Conservation (phyloP, 495 filamentous ascomycete species). For the Penicillium cataractarum region DNA sequence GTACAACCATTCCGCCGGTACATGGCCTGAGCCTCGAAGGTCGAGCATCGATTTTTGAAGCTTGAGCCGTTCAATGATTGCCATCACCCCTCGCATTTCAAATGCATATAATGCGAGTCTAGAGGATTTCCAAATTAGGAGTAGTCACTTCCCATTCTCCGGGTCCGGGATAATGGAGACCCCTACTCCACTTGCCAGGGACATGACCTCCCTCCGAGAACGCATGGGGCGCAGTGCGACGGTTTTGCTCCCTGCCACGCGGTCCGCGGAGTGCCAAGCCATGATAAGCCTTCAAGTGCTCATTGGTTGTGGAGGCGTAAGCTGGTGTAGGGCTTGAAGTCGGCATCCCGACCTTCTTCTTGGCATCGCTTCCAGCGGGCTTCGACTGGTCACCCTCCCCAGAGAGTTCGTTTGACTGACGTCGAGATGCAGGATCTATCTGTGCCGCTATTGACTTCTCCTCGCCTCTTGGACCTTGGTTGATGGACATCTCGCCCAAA, state of each 20-base stretch:
- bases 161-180: slow-evolving; percentile 1
- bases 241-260: slow-evolving; percentile 9
- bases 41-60: background rate
- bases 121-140: background rate
- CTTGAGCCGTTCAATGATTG: slow-evolving; percentile 12
- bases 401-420: slow-evolving; percentile 3
- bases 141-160: background rate
- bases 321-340: background rate
- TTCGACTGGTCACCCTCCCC: background rate
- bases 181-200: slow-evolving; percentile 14
- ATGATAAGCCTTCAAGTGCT: slow-evolving; percentile 33
- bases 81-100: slow-evolving; percentile 11
- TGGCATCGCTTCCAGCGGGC: slow-evolving; percentile 9
- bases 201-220: slow-evolving; percentile 10
- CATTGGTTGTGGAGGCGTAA: slow-evolving; percentile 28
- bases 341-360: slow-evolving; percentile 29
- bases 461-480: slow-evolving; percentile 1
- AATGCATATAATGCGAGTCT: background rate
- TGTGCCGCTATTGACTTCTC: slow-evolving; percentile 15
- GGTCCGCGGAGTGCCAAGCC: slow-evolving; percentile 19
- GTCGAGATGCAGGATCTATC: slow-evolving; percentile 7
- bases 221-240: slow-evolving; percentile 19
- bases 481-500: background rate
- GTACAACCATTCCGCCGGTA: background rate
- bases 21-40: background rate